Evolutionary conservation across 2,329 filamentous ascomycete species (phyloP), one percentile per base, ranked within the genome.

Genomic region (Fusarium tricinctum): DNA sequence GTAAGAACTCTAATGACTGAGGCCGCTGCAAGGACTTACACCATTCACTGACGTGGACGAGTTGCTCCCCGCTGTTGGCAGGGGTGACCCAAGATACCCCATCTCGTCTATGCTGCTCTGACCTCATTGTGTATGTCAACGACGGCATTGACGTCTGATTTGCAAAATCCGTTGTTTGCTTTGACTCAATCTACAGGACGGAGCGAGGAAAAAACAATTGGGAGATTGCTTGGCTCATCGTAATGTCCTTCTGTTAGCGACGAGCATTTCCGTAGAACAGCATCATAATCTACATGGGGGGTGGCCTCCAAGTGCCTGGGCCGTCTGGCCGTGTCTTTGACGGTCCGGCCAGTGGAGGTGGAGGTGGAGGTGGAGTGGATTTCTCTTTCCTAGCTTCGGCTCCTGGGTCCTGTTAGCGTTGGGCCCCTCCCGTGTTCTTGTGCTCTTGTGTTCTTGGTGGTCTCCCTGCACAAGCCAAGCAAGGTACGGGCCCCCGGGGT

Each of bases 41-140:
- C 42, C 42, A 61, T 45, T 47, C 33, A 61, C 55, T 58, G 65
- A 64, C 53, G 67, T 66, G 55, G 60, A 53, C 65, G 56, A 53
- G 32, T 43, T 57, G 42, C 48, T 55, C 65, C 33, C 50, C 47
- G 39, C 30, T 19, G 28, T 38, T 51, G 51, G 47, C 68, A 65
- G 45, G 66, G 66, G 62, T 63, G 28, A 49, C 42, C 22, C 28
- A 58, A 53, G 47, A 38, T 38, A 19, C 35, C 22, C 32, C 14
- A 38, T 44, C 56, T 61, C 43, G 46, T 51, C 49, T 58, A 57
- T 33, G 48, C 43, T 70, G 63, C 38, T 58, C 58, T 72, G 67
- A 57, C 59, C 66, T 69, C 66, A 69, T 70, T 63, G 52, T 69
- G 59, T 68, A 66, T 46, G 47, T 51, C 44, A 44, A 43, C 30